These are phyloP conservation scores for Suhomyces vadensis DNA, from an alignment of 805 yeast species.

Conservation along the genomic window DNA sequence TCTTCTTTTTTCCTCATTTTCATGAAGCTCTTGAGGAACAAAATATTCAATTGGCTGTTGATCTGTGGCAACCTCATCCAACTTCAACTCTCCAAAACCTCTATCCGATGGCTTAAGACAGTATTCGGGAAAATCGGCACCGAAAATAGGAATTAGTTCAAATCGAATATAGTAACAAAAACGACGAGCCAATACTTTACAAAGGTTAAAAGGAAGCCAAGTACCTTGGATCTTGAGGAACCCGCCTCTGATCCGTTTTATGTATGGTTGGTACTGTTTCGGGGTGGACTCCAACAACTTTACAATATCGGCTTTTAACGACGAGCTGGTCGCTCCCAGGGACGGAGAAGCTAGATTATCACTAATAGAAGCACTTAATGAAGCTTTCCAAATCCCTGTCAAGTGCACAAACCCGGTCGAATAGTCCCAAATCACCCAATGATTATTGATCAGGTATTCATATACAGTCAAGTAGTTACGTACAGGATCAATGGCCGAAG, in stretches of 20 bases:
- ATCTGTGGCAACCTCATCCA: slow-evolving; percentile 32
- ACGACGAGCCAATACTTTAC: slow-evolving; percentile 64
- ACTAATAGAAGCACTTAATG: slow-evolving; percentile 20
- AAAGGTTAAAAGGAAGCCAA: slow-evolving; percentile 78
- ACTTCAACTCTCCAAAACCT: slow-evolving; percentile 64
- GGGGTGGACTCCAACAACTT: slow-evolving; percentile 68
- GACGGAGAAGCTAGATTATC: slow-evolving; percentile 3
- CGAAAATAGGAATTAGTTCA: slow-evolving; percentile 78
- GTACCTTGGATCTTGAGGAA: slow-evolving; percentile 91
- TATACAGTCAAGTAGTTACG: slow-evolving; percentile 68
- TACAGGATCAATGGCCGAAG: slow-evolving; percentile 62
- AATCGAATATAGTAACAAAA: slow-evolving; percentile 79
- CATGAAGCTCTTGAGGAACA: slow-evolving; percentile 4
- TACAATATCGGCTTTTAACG: slow-evolving; percentile 72
- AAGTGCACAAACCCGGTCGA: slow-evolving; percentile 82
- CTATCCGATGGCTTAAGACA: slow-evolving; percentile 60
- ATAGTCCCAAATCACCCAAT: slow-evolving; percentile 85
- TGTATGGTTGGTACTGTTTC: slow-evolving; percentile 54
- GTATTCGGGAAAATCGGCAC: slow-evolving; percentile 60
- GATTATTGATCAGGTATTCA: slow-evolving; percentile 67
- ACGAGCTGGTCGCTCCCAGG: slow-evolving; percentile 12
- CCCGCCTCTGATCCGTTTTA: slow-evolving; percentile 85
- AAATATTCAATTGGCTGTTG: slow-evolving; percentile 5
- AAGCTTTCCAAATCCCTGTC: slow-evolving; percentile 82
- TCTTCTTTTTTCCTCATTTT: neutral